Evolutionary conservation across 352 stramenopile genomes (phyloP).

Genomic region (Blastocystis sp.): DNA sequence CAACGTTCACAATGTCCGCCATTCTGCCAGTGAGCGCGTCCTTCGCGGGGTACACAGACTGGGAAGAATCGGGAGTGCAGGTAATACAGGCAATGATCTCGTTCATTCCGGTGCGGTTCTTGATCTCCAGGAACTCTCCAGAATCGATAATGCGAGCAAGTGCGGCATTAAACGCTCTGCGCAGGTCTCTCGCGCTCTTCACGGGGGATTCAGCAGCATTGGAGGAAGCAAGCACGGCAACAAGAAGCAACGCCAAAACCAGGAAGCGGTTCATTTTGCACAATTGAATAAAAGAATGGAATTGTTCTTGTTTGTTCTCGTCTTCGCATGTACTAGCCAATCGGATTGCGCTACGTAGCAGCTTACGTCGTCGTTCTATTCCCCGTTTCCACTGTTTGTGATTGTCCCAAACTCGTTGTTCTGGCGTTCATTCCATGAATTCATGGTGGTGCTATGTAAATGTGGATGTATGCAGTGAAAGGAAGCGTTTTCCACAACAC

Average conservation of each 20-base stretch:
- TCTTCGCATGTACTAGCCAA: not conserved
- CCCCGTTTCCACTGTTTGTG: constrained; percentile 11
- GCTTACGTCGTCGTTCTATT: not conserved
- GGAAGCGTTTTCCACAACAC: too few relatives aligned
- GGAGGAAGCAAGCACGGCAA: constrained; percentile 3
- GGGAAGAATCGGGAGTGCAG: constrained; percentile 40
- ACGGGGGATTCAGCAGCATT: not conserved
- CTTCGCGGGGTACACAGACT: constrained; percentile 29
- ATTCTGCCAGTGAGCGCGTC: constrained; percentile 36
- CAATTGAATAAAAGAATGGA: constrained; percentile 7
- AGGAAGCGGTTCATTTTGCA: constrained; percentile 43
- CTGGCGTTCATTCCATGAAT: too few relatives aligned
- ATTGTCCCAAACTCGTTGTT: too few relatives aligned
- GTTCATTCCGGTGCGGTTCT: constrained; percentile 32
- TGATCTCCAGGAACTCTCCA: constrained; percentile 68
- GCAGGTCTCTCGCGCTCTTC: constrained; percentile 40
- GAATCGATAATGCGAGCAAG: constrained; percentile 54
- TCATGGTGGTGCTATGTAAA: too few relatives aligned
- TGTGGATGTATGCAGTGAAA: too few relatives aligned
- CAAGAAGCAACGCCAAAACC: not conserved
- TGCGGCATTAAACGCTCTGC: constrained; percentile 55
- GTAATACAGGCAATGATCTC: constrained; percentile 70
- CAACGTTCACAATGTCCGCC: constrained; percentile 23
- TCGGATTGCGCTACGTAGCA: constrained; percentile 37
- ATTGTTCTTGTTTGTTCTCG: not conserved